These are phyloP conservation scores for Hypoxylon sp. DNA, from an alignment of 2,329 filamentous ascomycete species.

Conservation along the genomic window DNA sequence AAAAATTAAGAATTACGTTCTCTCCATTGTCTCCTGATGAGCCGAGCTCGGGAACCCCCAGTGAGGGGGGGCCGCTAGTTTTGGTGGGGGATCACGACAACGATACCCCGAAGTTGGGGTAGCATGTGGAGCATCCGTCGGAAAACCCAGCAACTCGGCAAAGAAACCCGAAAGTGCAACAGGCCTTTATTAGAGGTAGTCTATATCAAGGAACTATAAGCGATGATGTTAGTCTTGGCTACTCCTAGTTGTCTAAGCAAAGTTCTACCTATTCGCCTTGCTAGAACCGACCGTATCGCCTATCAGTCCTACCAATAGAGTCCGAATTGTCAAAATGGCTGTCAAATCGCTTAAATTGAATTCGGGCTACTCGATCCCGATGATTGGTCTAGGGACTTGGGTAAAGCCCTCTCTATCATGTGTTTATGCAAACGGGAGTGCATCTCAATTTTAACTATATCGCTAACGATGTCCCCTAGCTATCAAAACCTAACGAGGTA, in stretches of 20 bases:
- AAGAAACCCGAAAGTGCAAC: slow-evolving; percentile 13
- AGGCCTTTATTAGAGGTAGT: not conserved
- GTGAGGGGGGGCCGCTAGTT: slow-evolving; percentile 9
- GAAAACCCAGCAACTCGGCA: slow-evolving; percentile 9
- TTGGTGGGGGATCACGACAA: slow-evolving; percentile 26
- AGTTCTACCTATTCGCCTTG: not conserved
- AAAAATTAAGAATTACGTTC: slow-evolving; percentile 7
- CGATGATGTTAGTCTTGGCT: not conserved
- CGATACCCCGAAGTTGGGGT: slow-evolving; percentile 32
- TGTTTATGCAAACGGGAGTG: not conserved
- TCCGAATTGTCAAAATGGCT: slow-evolving; percentile 2
- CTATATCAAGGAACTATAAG: not conserved
- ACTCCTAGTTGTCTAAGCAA: not conserved
- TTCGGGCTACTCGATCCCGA: slow-evolving; percentile 54
- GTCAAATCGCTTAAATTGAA: slow-evolving; percentile 49
- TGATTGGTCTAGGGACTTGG: slow-evolving; percentile 56
- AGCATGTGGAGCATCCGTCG: slow-evolving; percentile 24
- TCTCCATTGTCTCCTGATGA: slow-evolving; percentile 1
- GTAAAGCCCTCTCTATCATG: slow-evolving; percentile 39
- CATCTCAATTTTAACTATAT: not conserved
- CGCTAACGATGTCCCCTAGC: slow-evolving; percentile 14
- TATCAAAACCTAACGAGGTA: slow-evolving; percentile 38
- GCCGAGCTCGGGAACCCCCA: slow-evolving; percentile 26
- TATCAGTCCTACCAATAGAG: not conserved
- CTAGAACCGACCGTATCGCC: not conserved